Conservation (phyloP, 352 stramenopile species). For the Thraustotheca clavata region DNA sequence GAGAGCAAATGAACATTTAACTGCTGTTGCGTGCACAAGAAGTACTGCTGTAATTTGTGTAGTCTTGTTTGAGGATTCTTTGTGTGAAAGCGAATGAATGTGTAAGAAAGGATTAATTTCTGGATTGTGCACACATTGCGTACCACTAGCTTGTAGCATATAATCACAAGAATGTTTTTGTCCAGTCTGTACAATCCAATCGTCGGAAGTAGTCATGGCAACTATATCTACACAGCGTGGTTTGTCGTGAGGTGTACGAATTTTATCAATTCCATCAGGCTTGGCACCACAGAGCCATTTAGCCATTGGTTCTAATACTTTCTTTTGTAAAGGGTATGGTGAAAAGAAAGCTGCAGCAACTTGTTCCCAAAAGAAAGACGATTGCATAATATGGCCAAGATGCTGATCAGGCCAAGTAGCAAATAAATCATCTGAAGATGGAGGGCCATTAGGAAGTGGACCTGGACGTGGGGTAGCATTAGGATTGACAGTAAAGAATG, state of each 20-base stretch:
- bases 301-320: conserved; percentile 57
- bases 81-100: background rate
- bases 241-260: conserved; percentile 32
- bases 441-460: background rate
- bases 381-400: conserved; percentile 58
- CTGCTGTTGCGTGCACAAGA: conserved; percentile 34
- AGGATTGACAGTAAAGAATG: background rate
- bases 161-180: conserved; percentile 69
- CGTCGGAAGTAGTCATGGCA: conserved; percentile 23
- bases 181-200: conserved; percentile 37
- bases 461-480: background rate
- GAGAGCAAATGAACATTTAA: conserved; percentile 25
- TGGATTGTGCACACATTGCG: conserved; percentile 39
- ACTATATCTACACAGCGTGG: conserved; percentile 49
- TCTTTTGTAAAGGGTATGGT: conserved; percentile 50
- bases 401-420: conserved; percentile 66
- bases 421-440: conserved; percentile 53
- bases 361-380: conserved; percentile 70
- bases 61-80: background rate
- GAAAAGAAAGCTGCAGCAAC: conserved; percentile 62
- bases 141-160: conserved; percentile 60
- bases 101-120: conserved; percentile 26
- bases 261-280: conserved; percentile 46
- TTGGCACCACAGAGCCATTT: conserved; percentile 60
- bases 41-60: conserved; percentile 23